These are phyloP conservation scores for Astraeus odoratus DNA, from an alignment of 768 basidiomycete species.

Conservation along the genomic window DNA sequence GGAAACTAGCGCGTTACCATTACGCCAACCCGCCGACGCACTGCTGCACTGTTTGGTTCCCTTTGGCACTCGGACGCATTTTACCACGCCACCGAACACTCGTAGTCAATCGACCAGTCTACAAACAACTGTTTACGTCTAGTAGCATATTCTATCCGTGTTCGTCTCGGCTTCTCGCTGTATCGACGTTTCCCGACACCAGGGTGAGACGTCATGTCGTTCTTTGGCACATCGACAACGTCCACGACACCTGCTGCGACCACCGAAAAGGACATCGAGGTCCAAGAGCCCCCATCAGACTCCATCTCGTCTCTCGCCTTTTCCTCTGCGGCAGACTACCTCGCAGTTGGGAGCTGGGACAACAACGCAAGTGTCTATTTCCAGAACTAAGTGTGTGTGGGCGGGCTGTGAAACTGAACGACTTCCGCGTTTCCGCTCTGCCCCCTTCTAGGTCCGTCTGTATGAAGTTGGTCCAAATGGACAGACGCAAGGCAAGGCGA, in stretches of 20 bases:
- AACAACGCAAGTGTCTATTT: conserved; percentile 60
- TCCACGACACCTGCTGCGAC: conserved; percentile 31
- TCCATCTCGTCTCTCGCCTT: conserved; percentile 83
- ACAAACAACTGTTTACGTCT: no score
- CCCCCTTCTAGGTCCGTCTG: conserved; percentile 69
- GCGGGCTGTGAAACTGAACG: conserved; percentile 4
- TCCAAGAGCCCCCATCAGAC: conserved; percentile 75
- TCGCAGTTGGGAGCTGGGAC: conserved; percentile 93
- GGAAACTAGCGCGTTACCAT: conserved; percentile 63
- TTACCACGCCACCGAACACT: conserved; percentile 11
- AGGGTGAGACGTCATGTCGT: conserved; percentile 30
- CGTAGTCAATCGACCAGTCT: no score
- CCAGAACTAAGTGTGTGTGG: background rate
- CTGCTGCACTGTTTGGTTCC: background rate
- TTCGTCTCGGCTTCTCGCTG: no score
- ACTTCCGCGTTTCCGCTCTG: conserved; percentile 4
- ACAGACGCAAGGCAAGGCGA: conserved; percentile 82
- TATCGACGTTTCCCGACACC: no score
- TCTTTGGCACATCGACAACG: conserved; percentile 31
- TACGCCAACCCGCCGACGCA: conserved; percentile 48
- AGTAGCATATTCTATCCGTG: no score
- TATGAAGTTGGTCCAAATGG: conserved; percentile 83
- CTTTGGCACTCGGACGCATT: background rate
- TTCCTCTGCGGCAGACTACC: conserved; percentile 78
- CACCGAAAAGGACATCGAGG: conserved; percentile 73